Evolutionary conservation across 2,329 filamentous ascomycete genomes (phyloP), one percentile per base, ranked within the genome.

Genomic region (Sarocladium oryzae): DNA sequence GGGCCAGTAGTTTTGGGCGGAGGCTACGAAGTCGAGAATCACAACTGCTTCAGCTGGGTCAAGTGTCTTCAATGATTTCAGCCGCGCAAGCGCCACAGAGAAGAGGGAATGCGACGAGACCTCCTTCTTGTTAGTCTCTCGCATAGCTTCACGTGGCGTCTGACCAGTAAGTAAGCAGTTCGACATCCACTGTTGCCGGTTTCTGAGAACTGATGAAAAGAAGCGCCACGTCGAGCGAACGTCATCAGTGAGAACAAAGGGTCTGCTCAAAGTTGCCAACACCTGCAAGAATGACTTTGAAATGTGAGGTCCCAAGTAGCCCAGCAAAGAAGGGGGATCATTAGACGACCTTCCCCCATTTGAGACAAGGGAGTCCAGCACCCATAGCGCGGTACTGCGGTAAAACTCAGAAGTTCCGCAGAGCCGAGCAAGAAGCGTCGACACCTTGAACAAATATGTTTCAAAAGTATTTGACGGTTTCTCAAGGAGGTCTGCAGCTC

Each of bases 251-350:
- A 89, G 76, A 50, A 79, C 75, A 52, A 93, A 79, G 3, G 91
- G 89, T 57, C 82, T 83, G 57, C 92, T 89, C 23, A 96, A 75
- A 54, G 82, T 79, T 4, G 88, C 84, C 6, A 97, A 71, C 5
- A 93, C 74, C 54, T 86, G 81, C 21, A 99, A 74, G 63, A 99
- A 95, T 35, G 87, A 85, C 59, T 88, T 89, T 10, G 91, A 88
- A 8, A 89, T 84, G 51, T 89, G 83, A 9, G 89, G 79, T 1
- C 90, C 90, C 6, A 99, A 74, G 62, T 95, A 89, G 28, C 91
- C 91, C 20, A 99, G 80, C n/a, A 99, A 76, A 6, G 92, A 96
- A n/a, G 89, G 88, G 1, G 91, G 89, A 58, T 96, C 90, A n/a
- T 76, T 77, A 26, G 78, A 70, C 15, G 76, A 71, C 54, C 81